A percentile compares a stretch with the other conserved stretches of the same genome.
Conservation (phyloP, 2,329 filamentous ascomycete species). For the Teratosphaeria nubilosa region DNA sequence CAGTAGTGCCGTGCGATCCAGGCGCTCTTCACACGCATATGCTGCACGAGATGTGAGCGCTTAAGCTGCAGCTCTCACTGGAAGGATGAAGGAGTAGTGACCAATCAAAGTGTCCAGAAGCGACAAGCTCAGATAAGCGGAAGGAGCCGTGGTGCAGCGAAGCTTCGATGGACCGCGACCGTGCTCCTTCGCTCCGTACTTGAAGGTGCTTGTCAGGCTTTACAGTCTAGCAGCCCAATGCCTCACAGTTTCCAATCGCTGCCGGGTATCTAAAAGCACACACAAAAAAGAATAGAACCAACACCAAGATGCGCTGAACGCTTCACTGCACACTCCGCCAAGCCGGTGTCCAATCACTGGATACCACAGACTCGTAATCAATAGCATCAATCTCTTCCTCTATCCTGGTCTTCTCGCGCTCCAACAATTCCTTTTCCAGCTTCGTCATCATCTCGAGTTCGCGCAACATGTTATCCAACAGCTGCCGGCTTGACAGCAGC, state of each 20-base stretch:
- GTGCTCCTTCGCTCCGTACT: background rate
- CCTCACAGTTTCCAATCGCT: background rate
- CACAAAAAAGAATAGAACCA: background rate
- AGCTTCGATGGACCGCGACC: too few species aligned
- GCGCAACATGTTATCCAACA: conserved; percentile 51
- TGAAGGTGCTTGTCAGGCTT: too few species aligned
- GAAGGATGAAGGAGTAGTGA: background rate
- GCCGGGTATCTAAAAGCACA: conserved; percentile 3
- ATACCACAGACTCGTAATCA: background rate
- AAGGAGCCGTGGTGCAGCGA: background rate
- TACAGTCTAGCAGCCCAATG: too few species aligned
- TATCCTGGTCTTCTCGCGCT: conserved; percentile 52
- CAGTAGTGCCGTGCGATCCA: background rate
- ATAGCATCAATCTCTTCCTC: conserved; percentile 16
- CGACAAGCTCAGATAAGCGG: background rate
- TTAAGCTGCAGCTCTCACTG: background rate
- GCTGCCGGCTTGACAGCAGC: conserved; percentile 36
- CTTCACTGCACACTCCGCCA: conserved; percentile 15
- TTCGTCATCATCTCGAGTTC: conserved; percentile 53
- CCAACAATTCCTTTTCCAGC: conserved; percentile 49
- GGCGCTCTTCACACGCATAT: background rate
- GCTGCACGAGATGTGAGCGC: background rate
- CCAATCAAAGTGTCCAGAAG: background rate
- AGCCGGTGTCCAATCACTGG: conserved; percentile 17
- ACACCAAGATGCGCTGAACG: background rate